Evolutionary conservation across 1,284 basidiomycete genomes (phyloP).

Genomic region (Agaricales sp.): DNA sequence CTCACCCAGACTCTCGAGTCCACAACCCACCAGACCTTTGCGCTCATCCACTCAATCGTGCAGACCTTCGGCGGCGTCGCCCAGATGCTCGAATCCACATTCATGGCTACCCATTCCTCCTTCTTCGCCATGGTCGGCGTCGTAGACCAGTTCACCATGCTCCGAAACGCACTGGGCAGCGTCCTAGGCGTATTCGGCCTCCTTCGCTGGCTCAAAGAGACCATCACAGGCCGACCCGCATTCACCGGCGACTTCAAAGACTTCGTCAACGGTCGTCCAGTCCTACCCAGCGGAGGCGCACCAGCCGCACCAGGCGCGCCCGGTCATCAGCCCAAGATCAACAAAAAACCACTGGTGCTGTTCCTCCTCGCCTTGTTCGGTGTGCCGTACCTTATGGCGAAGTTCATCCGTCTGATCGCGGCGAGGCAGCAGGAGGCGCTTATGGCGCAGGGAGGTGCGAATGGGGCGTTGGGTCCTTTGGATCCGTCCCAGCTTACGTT

Average conservation of each 20-base stretch:
- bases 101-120: constrained; percentile 96
- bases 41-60: constrained; percentile 89
- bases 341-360: constrained; percentile 86
- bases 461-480: constrained; percentile 39
- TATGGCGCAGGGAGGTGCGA: constrained; percentile 15
- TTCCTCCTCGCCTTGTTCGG: constrained; percentile 96
- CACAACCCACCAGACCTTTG: constrained; percentile 88
- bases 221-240: constrained; percentile 42
- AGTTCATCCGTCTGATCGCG: constrained; percentile 75
- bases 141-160: constrained; percentile 87
- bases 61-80: constrained; percentile 94
- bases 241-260: constrained; percentile 57
- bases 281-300: constrained; percentile 38
- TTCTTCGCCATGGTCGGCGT: constrained; percentile 99
- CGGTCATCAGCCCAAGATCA: constrained; percentile 50
- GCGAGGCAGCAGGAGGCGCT: constrained; percentile 36
- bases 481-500: constrained; percentile 78
- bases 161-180: constrained; percentile 89
- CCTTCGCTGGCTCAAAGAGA: constrained; percentile 70
- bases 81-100: constrained; percentile 96
- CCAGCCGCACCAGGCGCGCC: constrained; percentile 23
- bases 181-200: constrained; percentile 90
- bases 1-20: constrained; percentile 84
- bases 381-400: constrained; percentile 90
- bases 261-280: constrained; percentile 55